phyloP scores from a whole-genome alignment of 169 alveolate species.

The Plasmodium berghei region DNA sequence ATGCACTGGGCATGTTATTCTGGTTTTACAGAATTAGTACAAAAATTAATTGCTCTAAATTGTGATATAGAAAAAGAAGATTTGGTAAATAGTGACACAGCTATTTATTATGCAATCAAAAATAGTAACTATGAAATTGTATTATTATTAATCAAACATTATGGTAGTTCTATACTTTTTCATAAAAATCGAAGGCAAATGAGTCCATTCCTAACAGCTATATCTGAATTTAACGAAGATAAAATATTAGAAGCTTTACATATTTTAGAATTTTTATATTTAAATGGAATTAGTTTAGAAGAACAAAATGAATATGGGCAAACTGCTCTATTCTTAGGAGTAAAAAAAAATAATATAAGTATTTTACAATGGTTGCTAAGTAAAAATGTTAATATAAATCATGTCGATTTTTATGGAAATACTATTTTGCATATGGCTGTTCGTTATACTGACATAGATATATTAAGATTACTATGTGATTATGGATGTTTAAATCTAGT shows the following conservation, averaged over 20 bases:
- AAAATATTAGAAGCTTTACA: slow-evolving; percentile 84
- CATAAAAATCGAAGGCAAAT: slow-evolving; percentile 82
- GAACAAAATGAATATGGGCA: slow-evolving; percentile 92
- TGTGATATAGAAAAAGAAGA: slow-evolving; percentile 84
- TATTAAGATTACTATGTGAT: slow-evolving; percentile 65
- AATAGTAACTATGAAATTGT: slow-evolving; percentile 84
- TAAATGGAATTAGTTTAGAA: slow-evolving; percentile 91
- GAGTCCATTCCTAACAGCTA: slow-evolving; percentile 90
- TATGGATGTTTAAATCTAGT: slow-evolving; percentile 67
- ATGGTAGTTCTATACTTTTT: slow-evolving; percentile 82
- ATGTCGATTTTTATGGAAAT: slow-evolving; percentile 86
- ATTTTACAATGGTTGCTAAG: slow-evolving; percentile 91
- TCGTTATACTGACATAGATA: slow-evolving; percentile 78
- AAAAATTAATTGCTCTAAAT: slow-evolving; percentile 77
- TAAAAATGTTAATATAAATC: slow-evolving; percentile 88
- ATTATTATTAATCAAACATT: slow-evolving; percentile 78
- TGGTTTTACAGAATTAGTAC: slow-evolving; percentile 82
- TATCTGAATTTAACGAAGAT: slow-evolving; percentile 89
- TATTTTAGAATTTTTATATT: slow-evolving; percentile 89
- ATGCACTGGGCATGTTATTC: slow-evolving; percentile 86
- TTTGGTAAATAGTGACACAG: slow-evolving; percentile 85
- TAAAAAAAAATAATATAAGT: slow-evolving; percentile 88
- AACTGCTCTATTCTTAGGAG: slow-evolving; percentile 91
- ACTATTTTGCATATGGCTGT: slow-evolving; percentile 85
- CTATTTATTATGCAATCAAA: slow-evolving; percentile 85